These are phyloP conservation scores for Corchorus capsularis DNA, from an alignment of 345 rosid species.

Conservation along the genomic window DNA sequence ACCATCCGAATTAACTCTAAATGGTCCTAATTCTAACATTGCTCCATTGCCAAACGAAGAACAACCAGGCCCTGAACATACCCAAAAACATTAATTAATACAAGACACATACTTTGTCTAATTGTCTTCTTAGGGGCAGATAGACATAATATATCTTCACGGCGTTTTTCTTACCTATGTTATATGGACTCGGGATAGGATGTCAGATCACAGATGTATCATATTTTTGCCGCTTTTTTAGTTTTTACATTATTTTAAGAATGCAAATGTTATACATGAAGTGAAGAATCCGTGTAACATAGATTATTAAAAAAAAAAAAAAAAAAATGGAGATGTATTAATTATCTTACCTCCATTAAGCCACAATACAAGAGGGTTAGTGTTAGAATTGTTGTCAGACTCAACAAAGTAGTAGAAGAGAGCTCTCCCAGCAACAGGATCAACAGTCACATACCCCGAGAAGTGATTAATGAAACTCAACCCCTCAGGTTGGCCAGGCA, in stretches of 20 bases:
- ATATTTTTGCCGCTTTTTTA: no score
- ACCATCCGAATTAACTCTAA: conserved; percentile 41
- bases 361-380: conserved; percentile 27
- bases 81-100: background rate
- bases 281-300: no score
- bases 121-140: background rate
- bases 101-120: no score
- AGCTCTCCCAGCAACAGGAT: conserved; percentile 25
- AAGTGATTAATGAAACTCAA: conserved; percentile 18
- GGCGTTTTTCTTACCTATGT: background rate
- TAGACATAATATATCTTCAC: background rate
- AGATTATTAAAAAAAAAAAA: no score
- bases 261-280: no score
- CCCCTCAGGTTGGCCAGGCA: conserved; percentile 26
- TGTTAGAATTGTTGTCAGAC: conserved; percentile 11
- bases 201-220: no score
- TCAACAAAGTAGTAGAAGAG: conserved; percentile 28
- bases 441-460: conserved; percentile 25
- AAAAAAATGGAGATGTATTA: background rate
- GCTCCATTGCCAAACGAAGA: conserved; percentile 52
- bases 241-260: no score
- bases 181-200: no score
- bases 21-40: conserved; percentile 54
- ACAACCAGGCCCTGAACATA: conserved; percentile 46
- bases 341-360: conserved; percentile 22